These are phyloP conservation scores for Camelina sativa DNA, from an alignment of 345 rosid species.

Conservation along the genomic window DNA sequence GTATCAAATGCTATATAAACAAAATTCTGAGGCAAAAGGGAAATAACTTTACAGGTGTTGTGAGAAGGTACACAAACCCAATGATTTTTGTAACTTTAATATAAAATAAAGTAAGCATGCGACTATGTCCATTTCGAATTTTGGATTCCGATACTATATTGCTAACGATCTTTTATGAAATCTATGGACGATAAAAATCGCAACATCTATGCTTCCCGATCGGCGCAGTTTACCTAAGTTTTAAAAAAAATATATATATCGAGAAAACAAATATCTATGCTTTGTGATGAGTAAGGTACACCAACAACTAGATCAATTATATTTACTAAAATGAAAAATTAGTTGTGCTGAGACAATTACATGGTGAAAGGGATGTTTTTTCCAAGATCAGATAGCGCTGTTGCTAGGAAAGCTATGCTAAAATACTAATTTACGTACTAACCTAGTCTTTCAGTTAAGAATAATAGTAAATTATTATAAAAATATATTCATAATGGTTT, in stretches of 20 bases:
- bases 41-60: slow-evolving; percentile 43
- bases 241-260: no score
- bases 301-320: background rate
- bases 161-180: slow-evolving; percentile 7
- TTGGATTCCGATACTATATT: slow-evolving; percentile 27
- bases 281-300: slow-evolving; percentile 18
- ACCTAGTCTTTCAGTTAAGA: background rate
- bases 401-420: background rate
- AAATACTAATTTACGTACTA: background rate
- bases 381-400: background rate
- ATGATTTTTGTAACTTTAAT: slow-evolving; percentile 21
- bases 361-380: background rate
- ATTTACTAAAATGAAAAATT: background rate
- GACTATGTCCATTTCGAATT: slow-evolving; percentile 21
- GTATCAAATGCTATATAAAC: background rate
- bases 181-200: slow-evolving; percentile 4
- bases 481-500: background rate
- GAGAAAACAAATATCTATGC: background rate
- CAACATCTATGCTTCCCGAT: background rate
- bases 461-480: no score
- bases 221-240: background rate
- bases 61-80: slow-evolving; percentile 22
- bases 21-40: slow-evolving; percentile 5
- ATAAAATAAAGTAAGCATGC: slow-evolving; percentile 34
- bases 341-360: background rate